Evolutionary conservation across 805 yeast species (phyloP), one percentile per base, ranked within the genome.

Genomic region (Metschnikowia colocasiae): DNA sequence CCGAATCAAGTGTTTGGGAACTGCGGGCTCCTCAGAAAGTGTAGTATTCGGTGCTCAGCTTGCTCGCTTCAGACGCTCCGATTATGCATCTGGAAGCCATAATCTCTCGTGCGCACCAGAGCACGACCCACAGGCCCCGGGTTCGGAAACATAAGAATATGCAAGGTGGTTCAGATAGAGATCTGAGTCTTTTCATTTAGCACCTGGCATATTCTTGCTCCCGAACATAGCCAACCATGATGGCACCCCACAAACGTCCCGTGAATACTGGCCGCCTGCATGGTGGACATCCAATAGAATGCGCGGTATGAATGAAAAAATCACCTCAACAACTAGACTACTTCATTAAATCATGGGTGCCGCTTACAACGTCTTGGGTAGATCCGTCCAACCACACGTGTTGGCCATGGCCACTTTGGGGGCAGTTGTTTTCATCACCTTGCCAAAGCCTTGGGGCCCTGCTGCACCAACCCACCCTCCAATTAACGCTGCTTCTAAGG

Each of bases 351-450:
- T 34, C 41, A 89, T 89, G 96, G 95, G 86, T 70, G 81, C 86
- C 62, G 86, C 89, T 64, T 91, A 91, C 78, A 75, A 75, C 52
- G 85, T 91, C 59, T 74, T 89, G 61, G 98, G 98, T 52, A 88
- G 78, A 74, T 70, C 87, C 55, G 82, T 90, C 61, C 89, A 82
- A 61, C 81, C 97, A 52, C 92, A 90, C 73, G 85, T 67, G 45
- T 80, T 91, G 65, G 85, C 97, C 40, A 66, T 91, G 55, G 94
- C 84, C 57, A 89, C 97, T 37, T 75, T 91, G 59, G 83, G 85
- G 54, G 67, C 83, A 27, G 84, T 87, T 44, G 80, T 78, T 33
- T 74, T 82, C 40, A 67, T 81, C 46, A 81, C 78, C 51, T 67
- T 75, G 41, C 94, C 94, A 64, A 85, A 87, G 68, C 88, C 91